Evolutionary conservation across 352 stramenopile species (phyloP).

Genomic region (Phytophthora megakarya): DNA sequence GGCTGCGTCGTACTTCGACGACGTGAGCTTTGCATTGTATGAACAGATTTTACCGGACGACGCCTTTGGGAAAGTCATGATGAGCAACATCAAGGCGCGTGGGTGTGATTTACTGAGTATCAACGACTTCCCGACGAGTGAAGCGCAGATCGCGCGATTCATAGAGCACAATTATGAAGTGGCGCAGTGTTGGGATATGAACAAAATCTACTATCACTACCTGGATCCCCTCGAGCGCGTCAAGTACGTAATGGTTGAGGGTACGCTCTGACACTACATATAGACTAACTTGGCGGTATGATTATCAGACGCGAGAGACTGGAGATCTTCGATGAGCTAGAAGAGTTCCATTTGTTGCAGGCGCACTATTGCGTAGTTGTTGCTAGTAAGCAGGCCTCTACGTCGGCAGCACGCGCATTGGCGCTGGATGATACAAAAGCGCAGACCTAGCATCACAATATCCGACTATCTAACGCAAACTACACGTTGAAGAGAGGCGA

Average conservation of each 20-base stretch:
- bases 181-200: slow-evolving; percentile 90
- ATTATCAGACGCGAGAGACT: slow-evolving; percentile 70
- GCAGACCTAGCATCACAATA: slow-evolving; percentile 3
- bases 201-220: slow-evolving; percentile 92
- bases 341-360: slow-evolving; percentile 93
- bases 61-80: slow-evolving; percentile 91
- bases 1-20: slow-evolving; percentile 66
- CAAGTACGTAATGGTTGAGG: slow-evolving; percentile 48
- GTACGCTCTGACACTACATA: not conserved
- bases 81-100: slow-evolving; percentile 89
- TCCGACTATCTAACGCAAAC: slow-evolving; percentile 3
- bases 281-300: not conserved
- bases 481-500: not conserved
- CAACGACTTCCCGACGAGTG: slow-evolving; percentile 70
- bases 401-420: slow-evolving; percentile 39
- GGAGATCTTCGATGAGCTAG: slow-evolving; percentile 93
- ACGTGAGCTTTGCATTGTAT: slow-evolving; percentile 87
- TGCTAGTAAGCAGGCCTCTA: slow-evolving; percentile 52
- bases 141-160: slow-evolving; percentile 81
- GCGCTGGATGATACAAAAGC: slow-evolving; percentile 30
- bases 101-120: slow-evolving; percentile 91
- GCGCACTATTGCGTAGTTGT: slow-evolving; percentile 92
- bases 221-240: slow-evolving; percentile 65
- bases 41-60: slow-evolving; percentile 92
- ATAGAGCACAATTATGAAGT: slow-evolving; percentile 64